phyloP scores from a whole-genome alignment of 768 basidiomycete genomes.

The Suillus alpinus region DNA sequence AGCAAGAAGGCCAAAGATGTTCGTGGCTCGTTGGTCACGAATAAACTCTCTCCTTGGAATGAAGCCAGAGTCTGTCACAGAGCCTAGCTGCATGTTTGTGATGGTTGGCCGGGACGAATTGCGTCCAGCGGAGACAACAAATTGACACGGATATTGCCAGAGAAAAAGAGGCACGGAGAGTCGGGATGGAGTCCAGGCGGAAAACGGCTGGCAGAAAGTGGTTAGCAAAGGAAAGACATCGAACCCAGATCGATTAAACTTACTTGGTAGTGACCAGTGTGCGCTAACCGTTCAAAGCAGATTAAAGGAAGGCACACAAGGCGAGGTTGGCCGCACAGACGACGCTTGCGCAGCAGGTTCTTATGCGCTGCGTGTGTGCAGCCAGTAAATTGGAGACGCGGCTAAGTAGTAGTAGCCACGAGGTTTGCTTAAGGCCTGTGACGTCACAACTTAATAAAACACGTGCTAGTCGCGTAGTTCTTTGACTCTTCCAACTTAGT shows the following conservation, averaged over 20 bases:
- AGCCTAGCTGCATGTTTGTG: constrained; percentile 30
- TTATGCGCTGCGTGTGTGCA: background rate
- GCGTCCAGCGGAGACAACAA: constrained; percentile 19
- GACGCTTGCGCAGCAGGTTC: constrained; percentile 1
- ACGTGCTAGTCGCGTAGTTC: background rate
- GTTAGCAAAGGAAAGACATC: background rate
- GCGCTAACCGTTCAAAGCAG: background rate
- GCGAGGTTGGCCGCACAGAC: constrained; percentile 1
- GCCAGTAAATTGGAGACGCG: constrained; percentile 2
- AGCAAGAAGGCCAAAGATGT: constrained; percentile 69
- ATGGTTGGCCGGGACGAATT: constrained; percentile 22
- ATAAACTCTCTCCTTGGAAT: constrained; percentile 73
- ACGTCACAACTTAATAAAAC: constrained; percentile 2
- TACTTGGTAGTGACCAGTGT: background rate
- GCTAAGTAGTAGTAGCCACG: background rate
- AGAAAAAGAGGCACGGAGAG: constrained; percentile 11
- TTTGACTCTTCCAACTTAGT: background rate
- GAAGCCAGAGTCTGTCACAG: constrained; percentile 48
- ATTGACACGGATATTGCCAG: constrained; percentile 24
- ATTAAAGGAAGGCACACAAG: constrained; percentile 5
- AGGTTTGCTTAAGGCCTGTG: constrained; percentile 1
- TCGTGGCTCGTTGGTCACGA: constrained; percentile 51
- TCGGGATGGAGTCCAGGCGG: constrained; percentile 36
- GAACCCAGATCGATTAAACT: constrained; percentile 1
- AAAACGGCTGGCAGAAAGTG: constrained; percentile 33